Base-by-base conservation (phyloP, 768 basidiomycete species). In the Suillus occidentalis region DNA sequence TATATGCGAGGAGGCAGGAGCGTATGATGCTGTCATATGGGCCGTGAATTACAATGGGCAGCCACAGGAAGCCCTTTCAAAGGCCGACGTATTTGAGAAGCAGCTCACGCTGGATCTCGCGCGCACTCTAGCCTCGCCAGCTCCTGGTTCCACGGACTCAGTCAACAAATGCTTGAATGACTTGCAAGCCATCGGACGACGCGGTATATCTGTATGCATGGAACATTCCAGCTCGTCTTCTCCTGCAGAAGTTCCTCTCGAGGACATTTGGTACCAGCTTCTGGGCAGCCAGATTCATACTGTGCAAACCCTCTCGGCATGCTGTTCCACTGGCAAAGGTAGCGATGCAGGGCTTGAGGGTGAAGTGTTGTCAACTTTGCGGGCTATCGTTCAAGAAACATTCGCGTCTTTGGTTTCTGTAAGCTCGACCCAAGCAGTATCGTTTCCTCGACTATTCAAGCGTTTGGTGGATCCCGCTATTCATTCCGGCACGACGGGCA, bases 391-490 rank as follows among this genome's bases (percentile, higher is more conserved):
- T 10, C 95, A 96, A 72, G 85, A 86, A 60, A 95, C 94, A 0
- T 94, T 99, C 70, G 81, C 87, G 0, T 84, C 90, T 31, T 84
- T 99, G 56, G 89, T 98, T 22, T 89, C 94, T n/a, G 85, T 90
- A 56, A 89, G 90, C 55, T 89, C 94, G 0, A 87, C 90, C 0
- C 85, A 85, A 18, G 84, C 87, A 0, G 84, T 97, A 6, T 97
- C 95, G 0, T 97, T 99, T 74, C 96, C 97, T 28, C 86, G 87
- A 22, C 80, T 99, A 10, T 97, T 99, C 85, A 95, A 92, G 70
- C 88, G 95, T 7, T 84, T 99, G 5, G 93, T 98, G 47, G 89
- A 94, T 68, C 85, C 89, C 2, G 82, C 87, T 6, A 80, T 87
- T 2, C 75, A 80, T 36, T 75, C 81, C 16, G 73, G 79, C 25